Base-by-base conservation (phyloP, 768 basidiomycete species). In the Mycena maculata region DNA sequence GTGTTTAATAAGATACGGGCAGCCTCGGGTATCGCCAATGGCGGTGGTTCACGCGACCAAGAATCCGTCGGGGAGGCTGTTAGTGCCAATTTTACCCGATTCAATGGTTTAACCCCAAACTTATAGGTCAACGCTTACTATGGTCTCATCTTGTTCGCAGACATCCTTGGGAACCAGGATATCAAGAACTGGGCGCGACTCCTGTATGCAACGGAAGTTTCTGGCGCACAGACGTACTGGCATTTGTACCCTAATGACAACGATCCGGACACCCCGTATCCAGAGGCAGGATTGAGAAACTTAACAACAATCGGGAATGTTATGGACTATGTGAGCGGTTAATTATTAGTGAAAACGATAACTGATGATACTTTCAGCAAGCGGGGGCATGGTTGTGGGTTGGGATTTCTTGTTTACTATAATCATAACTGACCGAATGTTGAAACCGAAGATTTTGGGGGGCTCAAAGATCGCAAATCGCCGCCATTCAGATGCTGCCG, bases 231-330 rank as follows among this genome's bases (percentile, higher is more conserved):
- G 62, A 62, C 76, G 20, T 80, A 80, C 64, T 80, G 79, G 79
- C 79, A 80, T 58, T 42, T 80, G 67, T 78, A 80, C 59, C 79
- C 79, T 23, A 65, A 71, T 49, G 56, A 72, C 9, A 78, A 67
- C 57, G 77, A 73, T 61, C 71, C 77, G 23, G 78, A 80, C 56
- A 75, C 78, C n/a, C 77, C 78, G 33, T 80, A 79, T 61, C 79
- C 78, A 3, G 78, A 79, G 59, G 71, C 72, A 44, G 73, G 57
- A 25, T 44, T 79, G 41, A 74, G 78, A 7, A 58, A 72, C 45
- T 71, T 80, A 30, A 74, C 76, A 25, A 80, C 78, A 16, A 74
- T 79, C n/a, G 77, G 78, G n/a, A 80, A 80, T 22, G 78, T 80
- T 12, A 67, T 72, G 73, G 78, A 80, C 67, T 80, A 71, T n/a